Evolutionary conservation across 345 rosid species (phyloP), one percentile per base, ranked within the genome.

Genomic region (Microcos paniculata): DNA sequence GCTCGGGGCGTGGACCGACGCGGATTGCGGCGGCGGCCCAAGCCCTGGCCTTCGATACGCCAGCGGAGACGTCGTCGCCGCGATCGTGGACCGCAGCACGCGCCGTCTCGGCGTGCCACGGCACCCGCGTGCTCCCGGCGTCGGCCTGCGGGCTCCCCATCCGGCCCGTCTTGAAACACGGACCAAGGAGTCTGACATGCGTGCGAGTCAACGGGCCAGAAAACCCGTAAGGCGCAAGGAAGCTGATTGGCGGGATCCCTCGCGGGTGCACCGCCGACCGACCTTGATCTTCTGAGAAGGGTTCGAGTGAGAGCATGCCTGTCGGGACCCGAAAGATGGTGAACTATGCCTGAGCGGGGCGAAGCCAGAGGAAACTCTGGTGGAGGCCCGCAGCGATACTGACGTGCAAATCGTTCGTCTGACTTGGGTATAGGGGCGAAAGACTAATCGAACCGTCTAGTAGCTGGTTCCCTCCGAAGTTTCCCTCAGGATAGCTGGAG

Each of bases 391-490:
- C 84, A 84, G 59, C 76, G 85, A 82, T 83, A 83, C 81, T 71
- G 83, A 76, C 77, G 75, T 82, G 85, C 85, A 87, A 87, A 87
- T 84, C 83, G 72, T 79, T 87, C 80, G 78, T 84, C 79, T 76
- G 84, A 84, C 87, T 84, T 84, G 84, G 87, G 85, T 84, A 87
- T 87, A 87, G 84, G 85, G 88, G 90, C 82, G 87, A 87, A 87
- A 85, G 87, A 87, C 87, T 87, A 87, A 87, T 85, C 85, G 77
- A 87, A 85, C 87, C 83, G 55, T 85, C 84, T 83, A 83, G 87
- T 85, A 85, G 88, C 76, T 83, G 83, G 75, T 77, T 80, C 79
- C 82, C 72, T 75, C 82, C 82, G 82, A 80, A 80, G 79, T 80
- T 80, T 80, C 79, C 82, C 82, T 80, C 79, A 70, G 82, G 79